phyloP scores from a whole-genome alignment of 495 filamentous ascomycete genomes.

The Talaromyces liani region DNA sequence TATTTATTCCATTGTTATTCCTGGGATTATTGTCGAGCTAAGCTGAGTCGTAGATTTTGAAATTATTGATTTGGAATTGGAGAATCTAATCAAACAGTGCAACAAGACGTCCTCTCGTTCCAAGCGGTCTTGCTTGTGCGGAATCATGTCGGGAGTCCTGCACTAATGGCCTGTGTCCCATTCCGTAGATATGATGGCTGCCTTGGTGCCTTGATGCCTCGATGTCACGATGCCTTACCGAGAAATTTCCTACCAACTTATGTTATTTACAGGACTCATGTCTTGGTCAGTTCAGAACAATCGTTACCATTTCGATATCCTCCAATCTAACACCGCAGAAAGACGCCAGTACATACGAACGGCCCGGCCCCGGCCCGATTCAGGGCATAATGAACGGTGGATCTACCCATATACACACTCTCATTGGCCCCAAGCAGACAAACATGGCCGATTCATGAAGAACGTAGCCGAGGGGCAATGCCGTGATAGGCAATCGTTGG shows the following conservation, averaged over 20 bases:
- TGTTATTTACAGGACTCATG: neutral
- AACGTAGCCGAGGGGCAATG: neutral
- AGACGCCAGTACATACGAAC: neutral
- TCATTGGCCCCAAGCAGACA: neutral
- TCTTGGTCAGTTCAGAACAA: too few relatives aligned
- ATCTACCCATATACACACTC: neutral
- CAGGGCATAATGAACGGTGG: neutral
- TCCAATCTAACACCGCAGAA: neutral
- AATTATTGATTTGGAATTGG: neutral
- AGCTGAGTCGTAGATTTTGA: neutral
- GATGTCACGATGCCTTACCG: neutral
- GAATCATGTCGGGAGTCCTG: neutral
- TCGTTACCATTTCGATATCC: too few relatives aligned
- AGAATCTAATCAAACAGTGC: neutral
- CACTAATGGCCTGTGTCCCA: neutral
- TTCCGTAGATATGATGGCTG: neutral
- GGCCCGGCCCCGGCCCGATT: neutral
- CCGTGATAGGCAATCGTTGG: neutral
- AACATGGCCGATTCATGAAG: neutral
- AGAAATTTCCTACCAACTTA: too few relatives aligned
- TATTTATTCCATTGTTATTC: neutral
- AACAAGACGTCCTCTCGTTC: neutral
- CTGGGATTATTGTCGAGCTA: neutral
- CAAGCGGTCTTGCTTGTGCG: neutral
- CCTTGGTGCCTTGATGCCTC: neutral